Evolutionary conservation across 768 basidiomycete genomes (phyloP).

Genomic region (Tulasnella sp.): DNA sequence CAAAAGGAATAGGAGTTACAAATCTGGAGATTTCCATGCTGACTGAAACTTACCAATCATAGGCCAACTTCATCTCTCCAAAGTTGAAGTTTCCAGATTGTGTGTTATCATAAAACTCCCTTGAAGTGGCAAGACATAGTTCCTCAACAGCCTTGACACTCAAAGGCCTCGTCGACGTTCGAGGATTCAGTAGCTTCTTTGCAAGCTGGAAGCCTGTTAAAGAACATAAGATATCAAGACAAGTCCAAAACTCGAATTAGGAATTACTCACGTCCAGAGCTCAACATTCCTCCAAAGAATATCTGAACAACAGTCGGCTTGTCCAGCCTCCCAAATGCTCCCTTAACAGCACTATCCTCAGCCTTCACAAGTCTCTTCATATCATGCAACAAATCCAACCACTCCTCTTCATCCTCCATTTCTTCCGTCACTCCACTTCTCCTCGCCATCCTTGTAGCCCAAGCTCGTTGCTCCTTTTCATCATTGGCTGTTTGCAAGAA

Average conservation of each 20-base stretch:
- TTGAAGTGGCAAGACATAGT: conserved; percentile 65
- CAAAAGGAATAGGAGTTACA: conserved; percentile 14
- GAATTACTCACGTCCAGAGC: conserved; percentile 64
- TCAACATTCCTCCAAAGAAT: conserved; percentile 76
- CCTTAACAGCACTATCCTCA: conserved; percentile 46
- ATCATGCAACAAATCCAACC: conserved; percentile 80
- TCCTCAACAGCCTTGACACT: conserved; percentile 46
- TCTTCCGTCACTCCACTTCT: conserved; percentile 43
- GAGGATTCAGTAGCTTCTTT: conserved; percentile 42
- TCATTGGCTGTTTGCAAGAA: conserved; percentile 67
- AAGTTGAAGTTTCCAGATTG: conserved; percentile 79
- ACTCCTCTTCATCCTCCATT: conserved; percentile 53
- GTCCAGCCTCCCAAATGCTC: conserved; percentile 68
- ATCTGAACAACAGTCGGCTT: conserved; percentile 62
- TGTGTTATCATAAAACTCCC: conserved; percentile 93
- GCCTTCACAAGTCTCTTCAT: conserved; percentile 66
- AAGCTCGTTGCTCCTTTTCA: conserved; percentile 54
- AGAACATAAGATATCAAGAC: no score
- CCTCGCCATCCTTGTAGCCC: conserved; percentile 78
- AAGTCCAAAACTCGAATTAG: neutral
- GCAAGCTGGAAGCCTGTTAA: conserved; percentile 53
- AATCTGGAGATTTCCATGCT: neutral
- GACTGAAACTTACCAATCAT: conserved; percentile 61
- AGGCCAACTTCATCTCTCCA: conserved; percentile 94
- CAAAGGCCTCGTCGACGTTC: conserved; percentile 37